Conservation (phyloP, 208 protist genomes). For the Acanthamoeba rhysodes region DNA sequence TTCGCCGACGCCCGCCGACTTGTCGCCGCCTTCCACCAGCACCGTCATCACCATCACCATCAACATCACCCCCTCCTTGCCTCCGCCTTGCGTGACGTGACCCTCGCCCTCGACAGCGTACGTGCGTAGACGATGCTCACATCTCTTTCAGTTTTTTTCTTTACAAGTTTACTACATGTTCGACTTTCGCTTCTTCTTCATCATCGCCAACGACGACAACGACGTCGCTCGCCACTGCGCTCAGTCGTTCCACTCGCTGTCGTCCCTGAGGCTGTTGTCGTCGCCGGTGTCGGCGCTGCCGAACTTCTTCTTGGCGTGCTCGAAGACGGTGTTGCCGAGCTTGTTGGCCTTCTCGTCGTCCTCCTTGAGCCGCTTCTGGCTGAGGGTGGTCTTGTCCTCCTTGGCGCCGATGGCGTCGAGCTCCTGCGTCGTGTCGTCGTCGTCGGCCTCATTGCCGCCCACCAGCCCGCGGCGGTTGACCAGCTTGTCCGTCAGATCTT, state of each 20-base stretch:
- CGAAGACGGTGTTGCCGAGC: conserved; percentile 58
- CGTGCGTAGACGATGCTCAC: no score
- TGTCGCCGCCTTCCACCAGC: not conserved
- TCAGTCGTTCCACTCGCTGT: conserved; percentile 55
- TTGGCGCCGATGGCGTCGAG: conserved; percentile 1
- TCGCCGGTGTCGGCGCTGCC: not conserved
- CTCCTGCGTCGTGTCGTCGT: not conserved
- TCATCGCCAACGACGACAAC: no score
- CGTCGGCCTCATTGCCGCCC: not conserved
- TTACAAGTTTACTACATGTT: not conserved
- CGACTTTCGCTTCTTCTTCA: no score
- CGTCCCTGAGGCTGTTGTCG: not conserved
- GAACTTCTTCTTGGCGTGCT: conserved; percentile 67
- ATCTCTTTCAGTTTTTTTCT: not conserved
- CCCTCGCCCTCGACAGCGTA: not conserved
- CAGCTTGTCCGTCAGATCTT: conserved; percentile 44
- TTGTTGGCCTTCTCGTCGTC: conserved; percentile 69
- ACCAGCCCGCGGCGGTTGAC: conserved; percentile 40
- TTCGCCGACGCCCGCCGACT: not conserved
- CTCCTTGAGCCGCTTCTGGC: conserved; percentile 66
- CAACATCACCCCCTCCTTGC: not conserved
- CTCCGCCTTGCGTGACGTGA: not conserved
- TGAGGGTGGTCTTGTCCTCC: conserved; percentile 62
- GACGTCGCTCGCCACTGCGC: not conserved
- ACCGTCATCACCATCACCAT: not conserved